Conservation (phyloP, 345 rosid genomes). For the Mercurialis annua region DNA sequence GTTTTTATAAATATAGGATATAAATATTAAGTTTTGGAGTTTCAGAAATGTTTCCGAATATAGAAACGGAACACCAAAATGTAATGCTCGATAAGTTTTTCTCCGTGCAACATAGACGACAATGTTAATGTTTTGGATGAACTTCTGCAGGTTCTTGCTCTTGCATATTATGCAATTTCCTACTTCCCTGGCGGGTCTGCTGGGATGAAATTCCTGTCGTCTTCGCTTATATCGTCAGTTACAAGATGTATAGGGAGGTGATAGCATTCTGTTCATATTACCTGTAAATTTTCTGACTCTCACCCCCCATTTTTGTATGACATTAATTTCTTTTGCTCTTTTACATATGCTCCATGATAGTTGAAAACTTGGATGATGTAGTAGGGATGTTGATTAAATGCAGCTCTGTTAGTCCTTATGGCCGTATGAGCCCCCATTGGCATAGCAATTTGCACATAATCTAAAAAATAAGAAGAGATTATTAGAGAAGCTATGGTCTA, state of each 20-base stretch:
- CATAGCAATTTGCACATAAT: too few species aligned
- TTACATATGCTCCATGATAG: too few species aligned
- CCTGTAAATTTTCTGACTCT: constrained; percentile 11
- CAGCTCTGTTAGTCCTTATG: not conserved
- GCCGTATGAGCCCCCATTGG: too few species aligned
- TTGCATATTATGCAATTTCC: constrained; percentile 62
- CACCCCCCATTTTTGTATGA: not conserved
- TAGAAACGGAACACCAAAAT: too few species aligned
- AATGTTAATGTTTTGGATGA: not conserved
- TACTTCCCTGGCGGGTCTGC: constrained; percentile 76
- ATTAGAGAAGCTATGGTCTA: too few species aligned
- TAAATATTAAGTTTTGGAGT: too few species aligned
- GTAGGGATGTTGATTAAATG: not conserved
- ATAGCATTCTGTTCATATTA: not conserved
- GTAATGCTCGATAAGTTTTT: too few species aligned
- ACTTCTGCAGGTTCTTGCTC: constrained; percentile 47
- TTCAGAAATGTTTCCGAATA: too few species aligned
- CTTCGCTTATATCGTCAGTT: constrained; percentile 49
- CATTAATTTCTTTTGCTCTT: too few species aligned
- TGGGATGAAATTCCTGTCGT: constrained; percentile 56
- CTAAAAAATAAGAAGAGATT: too few species aligned
- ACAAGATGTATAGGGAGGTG: constrained; percentile 58
- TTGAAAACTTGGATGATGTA: not conserved
- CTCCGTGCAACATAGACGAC: too few species aligned
- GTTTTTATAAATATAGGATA: not conserved